phyloP scores from a whole-genome alignment of 2,329 filamentous ascomycete genomes.

The Proliferodiscus dingleyae region DNA sequence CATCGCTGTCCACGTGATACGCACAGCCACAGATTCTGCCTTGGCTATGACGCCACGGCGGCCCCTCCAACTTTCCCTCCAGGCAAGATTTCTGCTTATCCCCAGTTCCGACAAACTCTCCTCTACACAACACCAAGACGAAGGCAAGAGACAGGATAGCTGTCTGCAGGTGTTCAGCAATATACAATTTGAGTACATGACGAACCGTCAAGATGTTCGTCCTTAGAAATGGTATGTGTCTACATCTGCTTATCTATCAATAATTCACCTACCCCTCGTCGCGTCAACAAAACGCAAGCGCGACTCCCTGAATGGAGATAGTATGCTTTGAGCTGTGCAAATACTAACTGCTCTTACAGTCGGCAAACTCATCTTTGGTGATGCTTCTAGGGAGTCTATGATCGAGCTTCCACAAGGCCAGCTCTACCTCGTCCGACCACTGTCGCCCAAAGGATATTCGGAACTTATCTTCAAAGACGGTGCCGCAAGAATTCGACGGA shows the following conservation, averaged over 20 bases:
- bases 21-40: too few species aligned
- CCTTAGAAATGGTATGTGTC: conserved; percentile 38
- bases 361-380: conserved; percentile 87
- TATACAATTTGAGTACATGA: background rate
- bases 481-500: conserved; percentile 83
- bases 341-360: conserved; percentile 46
- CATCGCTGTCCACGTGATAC: too few species aligned
- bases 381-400: conserved; percentile 75
- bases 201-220: conserved; percentile 36
- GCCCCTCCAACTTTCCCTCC: too few species aligned
- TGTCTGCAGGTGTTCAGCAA: background rate
- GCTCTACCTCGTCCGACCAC: conserved; percentile 91
- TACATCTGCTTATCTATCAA: conserved; percentile 10
- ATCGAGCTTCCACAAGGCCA: conserved; percentile 94
- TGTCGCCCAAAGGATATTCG: conserved; percentile 94
- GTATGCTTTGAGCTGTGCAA: background rate
- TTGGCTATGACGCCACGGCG: too few species aligned
- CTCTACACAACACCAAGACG: background rate
- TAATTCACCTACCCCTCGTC: conserved; percentile 8
- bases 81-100: too few species aligned
- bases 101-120: too few species aligned
- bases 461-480: conserved; percentile 99
- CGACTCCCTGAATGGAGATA: conserved; percentile 1
- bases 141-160: too few species aligned
- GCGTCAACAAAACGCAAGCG: conserved; percentile 7